These are phyloP conservation scores for Amaranthus palmeri DNA, from an alignment of 148 eudicot species.

Conservation along the genomic window DNA sequence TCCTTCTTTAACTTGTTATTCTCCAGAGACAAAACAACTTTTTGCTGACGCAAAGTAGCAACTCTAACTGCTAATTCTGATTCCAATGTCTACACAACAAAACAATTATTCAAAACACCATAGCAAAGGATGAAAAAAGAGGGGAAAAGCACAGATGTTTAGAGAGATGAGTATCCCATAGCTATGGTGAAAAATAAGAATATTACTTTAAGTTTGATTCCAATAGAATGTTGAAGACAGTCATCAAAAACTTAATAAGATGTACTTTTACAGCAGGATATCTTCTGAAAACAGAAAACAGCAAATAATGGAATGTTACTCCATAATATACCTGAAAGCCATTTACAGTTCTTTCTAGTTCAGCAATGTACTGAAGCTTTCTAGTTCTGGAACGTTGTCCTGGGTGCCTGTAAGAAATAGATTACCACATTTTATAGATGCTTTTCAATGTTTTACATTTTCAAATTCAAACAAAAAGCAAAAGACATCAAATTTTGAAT, in stretches of 20 bases:
- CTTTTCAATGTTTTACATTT: not conserved
- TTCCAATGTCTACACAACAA: slow-evolving; percentile 46
- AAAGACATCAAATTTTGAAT: not conserved
- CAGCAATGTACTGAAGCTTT: slow-evolving; percentile 71
- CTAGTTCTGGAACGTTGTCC: slow-evolving; percentile 75
- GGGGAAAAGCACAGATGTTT: not conserved
- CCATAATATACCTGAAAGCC: slow-evolving; percentile 45
- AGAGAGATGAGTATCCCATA: not conserved
- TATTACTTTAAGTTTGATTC: too few relatives aligned
- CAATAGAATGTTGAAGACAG: too few relatives aligned
- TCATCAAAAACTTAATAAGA: too few relatives aligned
- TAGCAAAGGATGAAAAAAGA: too few relatives aligned
- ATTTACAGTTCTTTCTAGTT: slow-evolving; percentile 67
- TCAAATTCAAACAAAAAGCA: slow-evolving; percentile 1
- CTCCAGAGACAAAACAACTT: slow-evolving; percentile 50
- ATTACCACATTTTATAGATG: slow-evolving; percentile 7
- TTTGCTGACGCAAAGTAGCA: slow-evolving; percentile 50
- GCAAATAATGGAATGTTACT: not conserved
- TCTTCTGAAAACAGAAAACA: not conserved
- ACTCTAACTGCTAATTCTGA: slow-evolving; percentile 51
- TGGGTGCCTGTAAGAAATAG: slow-evolving; percentile 43
- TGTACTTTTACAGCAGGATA: not conserved
- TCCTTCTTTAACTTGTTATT: slow-evolving; percentile 58
- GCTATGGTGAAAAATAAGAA: too few relatives aligned
- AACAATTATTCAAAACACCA: not conserved